Evolutionary conservation across 2,329 filamentous ascomycete species (phyloP), one percentile per base, ranked within the genome.

Genomic region (Colletotrichum sp.): DNA sequence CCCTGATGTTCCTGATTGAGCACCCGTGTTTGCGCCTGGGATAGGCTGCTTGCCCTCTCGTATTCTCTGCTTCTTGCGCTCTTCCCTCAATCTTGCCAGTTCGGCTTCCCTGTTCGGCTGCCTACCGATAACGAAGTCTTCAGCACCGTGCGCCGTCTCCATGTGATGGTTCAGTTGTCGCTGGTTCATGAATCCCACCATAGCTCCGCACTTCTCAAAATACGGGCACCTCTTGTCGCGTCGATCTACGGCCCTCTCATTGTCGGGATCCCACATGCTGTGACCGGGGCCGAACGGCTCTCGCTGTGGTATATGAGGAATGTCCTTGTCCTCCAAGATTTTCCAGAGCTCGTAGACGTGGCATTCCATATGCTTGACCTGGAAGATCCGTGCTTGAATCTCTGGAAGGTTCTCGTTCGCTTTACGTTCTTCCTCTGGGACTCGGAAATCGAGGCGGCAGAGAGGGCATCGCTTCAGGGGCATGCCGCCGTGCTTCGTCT

Each of bases 301-400:
- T 27, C 70, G 65, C 32, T 32, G 49, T 27, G n/a, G 12, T 25
- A 9, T 36, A n/a, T 3, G 68, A 30, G n/a, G 67, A 63, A 34
- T 22, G 8, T 15, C 36, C 30, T 22, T 64, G 9, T 39, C 36
- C 15, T 25, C 16, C 44, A 76, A 36, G 13, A 73, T 30, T 49
- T 77, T 71, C 77, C 77, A 78, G 29, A 78, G 77, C 39, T 71
- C 34, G 32, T 66, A 77, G 69, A 78, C 72, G 49, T 78, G 77
- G n/a, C 77, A 78, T 69, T 78, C 77, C 69, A 78, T 78, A 52
- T 78, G 77, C 7, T 62, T 22, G n/a, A 73, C 65, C 34, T 78
- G 77, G 16, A 55, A 49, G 8, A 36, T 27, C 13, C 77, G 64
- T 12, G 57, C 65, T 16, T 61, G 66, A 30, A 36, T 63, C 13